Base-by-base conservation (phyloP, 345 rosid genomes). In the Crucihimalaya himalaica region DNA sequence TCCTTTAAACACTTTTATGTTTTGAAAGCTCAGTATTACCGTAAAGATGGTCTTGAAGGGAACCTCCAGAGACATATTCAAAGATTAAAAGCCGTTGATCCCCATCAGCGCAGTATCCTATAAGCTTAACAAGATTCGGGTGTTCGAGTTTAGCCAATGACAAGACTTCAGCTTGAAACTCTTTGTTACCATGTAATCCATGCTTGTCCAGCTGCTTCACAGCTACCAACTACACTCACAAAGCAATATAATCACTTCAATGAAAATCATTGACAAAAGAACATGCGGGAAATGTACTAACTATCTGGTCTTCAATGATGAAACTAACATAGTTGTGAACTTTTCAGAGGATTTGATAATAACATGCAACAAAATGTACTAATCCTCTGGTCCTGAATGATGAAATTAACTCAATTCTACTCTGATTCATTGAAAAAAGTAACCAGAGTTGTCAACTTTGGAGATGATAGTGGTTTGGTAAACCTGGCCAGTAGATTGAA, bases 51-150 rank as follows among this genome's bases (percentile, higher is more conserved):
- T 87, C 81, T 29, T 82, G 83, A 46, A 89, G 43, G 15, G 90
- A 84, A 16, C 88, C 88, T 18, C 79, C 84, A 8, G 84, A 28
- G 66, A 89, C 74, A 53, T 55, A 85, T 46, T 87, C 90, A 72
- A 81, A 82, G 16, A 89, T 90, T 71, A 89, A 48, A 47, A 89
- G 83, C 45, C 90, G 84, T 72, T 87, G 92, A 63, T 89, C 95
- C n/a, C 95, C 95, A 75, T 87, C 92, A 6, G 88, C 88, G 27
- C 95, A 87, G 50, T 89, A 89, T n/a, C 95, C 95, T 8, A 87
- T 48, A 28, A 89, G 82, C 61, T 81, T 82, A 32, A 84, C 82
- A 20, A 89, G 83, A 78, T 89, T 84, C 1, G 77, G 85, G 70
- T 87, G 91, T 57, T 84, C 77, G 12, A 86, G 69, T 40, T 68